Conservation (phyloP, 352 stramenopile genomes). For the Elongisporangium prolatum region DNA sequence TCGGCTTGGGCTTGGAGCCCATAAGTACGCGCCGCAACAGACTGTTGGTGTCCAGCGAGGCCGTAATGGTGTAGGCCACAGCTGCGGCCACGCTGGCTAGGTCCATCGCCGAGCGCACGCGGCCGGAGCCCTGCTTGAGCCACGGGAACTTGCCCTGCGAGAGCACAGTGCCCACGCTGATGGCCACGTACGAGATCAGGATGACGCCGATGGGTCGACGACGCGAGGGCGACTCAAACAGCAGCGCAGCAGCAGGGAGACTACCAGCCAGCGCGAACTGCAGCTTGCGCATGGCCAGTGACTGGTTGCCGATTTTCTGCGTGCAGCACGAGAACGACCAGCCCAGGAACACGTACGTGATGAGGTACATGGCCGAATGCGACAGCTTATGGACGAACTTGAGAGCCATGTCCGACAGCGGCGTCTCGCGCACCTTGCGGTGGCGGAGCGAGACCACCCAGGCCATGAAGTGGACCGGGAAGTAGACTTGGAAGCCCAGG, state of each 20-base stretch:
- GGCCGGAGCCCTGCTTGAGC: constrained; percentile 27
- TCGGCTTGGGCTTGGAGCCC: constrained; percentile 11
- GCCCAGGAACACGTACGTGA: constrained; percentile 42
- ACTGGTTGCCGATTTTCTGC: constrained; percentile 31
- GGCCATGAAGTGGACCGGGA: constrained; percentile 52
- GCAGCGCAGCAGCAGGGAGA: constrained; percentile 37
- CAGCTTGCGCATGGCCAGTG: constrained; percentile 38
- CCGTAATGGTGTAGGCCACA: constrained; percentile 36
- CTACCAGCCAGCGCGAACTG: constrained; percentile 49
- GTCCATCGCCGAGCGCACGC: constrained; percentile 29
- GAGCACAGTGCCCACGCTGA: constrained; percentile 42
- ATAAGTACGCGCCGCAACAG: constrained; percentile 24
- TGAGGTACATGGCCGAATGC: constrained; percentile 48
- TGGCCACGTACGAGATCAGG: constrained; percentile 52
- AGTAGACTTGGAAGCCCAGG: constrained; percentile 41
- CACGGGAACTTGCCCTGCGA: constrained; percentile 21
- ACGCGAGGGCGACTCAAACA: constrained; percentile 45
- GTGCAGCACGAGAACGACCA: constrained; percentile 44
- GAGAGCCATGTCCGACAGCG: constrained; percentile 16
- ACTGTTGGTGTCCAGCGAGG: constrained; percentile 21
- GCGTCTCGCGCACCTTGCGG: constrained; percentile 28
- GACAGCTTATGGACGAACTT: constrained; percentile 32
- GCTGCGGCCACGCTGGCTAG: constrained; percentile 25
- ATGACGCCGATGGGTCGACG: constrained; percentile 51
- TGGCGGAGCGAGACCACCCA: constrained; percentile 43